phyloP scores from a whole-genome alignment of 2,329 filamentous ascomycete species.

The Exophiala spinifera region DNA sequence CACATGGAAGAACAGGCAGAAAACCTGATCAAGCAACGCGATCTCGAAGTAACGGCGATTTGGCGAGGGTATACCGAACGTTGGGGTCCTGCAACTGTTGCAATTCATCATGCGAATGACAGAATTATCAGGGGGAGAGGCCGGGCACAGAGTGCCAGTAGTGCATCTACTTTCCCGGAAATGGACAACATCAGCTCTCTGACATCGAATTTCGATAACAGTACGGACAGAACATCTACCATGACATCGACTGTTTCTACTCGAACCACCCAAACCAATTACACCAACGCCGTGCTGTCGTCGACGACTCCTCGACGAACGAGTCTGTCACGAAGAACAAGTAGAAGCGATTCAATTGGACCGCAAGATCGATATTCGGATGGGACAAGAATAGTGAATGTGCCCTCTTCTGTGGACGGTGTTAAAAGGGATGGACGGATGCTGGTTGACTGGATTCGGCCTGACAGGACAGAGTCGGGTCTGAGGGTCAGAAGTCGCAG shows the following conservation, averaged over 20 bases:
- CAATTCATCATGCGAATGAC: constrained; percentile 15
- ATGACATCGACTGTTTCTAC: constrained; percentile 2
- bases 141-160: not conserved
- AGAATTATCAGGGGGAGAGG: not conserved
- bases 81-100: constrained; percentile 26
- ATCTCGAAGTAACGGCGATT: constrained; percentile 19
- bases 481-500: not conserved
- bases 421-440: constrained; percentile 16
- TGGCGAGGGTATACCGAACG: constrained; percentile 26
- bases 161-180: not conserved
- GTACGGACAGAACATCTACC: constrained; percentile 1
- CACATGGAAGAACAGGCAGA: constrained; percentile 18
- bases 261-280: not conserved
- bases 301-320: constrained; percentile 1
- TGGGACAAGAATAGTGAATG: constrained; percentile 2
- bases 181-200: not conserved
- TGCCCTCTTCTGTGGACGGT: constrained; percentile 16
- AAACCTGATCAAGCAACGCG: constrained; percentile 14
- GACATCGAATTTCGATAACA: not conserved
- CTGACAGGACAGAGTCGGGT: not conserved
- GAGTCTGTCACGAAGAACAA: not conserved
- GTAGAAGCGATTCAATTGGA: constrained; percentile 3
- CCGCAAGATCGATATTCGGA: constrained; percentile 18
- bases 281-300: not conserved
- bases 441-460: constrained; percentile 24